A percentile compares a stretch with the other conserved stretches of the same genome.
These are phyloP conservation scores for Parasitella parasitica DNA, from an alignment of 371 early-diverging fungal species.

Conservation along the genomic window DNA sequence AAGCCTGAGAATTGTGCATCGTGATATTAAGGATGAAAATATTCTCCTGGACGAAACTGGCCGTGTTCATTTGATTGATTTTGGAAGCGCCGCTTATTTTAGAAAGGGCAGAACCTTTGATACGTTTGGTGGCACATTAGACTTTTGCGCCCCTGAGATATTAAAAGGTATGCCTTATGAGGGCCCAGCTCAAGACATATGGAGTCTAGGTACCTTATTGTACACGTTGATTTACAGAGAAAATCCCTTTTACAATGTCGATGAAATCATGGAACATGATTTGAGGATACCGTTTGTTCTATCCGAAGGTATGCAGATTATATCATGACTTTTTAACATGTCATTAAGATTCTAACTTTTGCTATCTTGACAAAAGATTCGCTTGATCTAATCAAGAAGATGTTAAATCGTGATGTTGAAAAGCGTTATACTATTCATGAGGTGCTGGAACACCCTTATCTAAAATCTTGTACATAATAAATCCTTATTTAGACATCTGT, in stretches of 20 bases:
- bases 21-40: constrained; percentile 75
- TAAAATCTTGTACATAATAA: constrained; percentile 20
- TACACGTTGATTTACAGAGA: constrained; percentile 67
- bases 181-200: constrained; percentile 73
- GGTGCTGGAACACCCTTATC: constrained; percentile 48
- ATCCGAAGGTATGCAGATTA: constrained; percentile 12
- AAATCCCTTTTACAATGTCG: constrained; percentile 25
- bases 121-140: constrained; percentile 68
- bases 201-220: constrained; percentile 74
- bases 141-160: constrained; percentile 69
- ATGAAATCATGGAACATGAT: constrained; percentile 20
- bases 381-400: constrained; percentile 52
- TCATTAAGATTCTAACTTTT: background rate
- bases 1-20: constrained; percentile 65
- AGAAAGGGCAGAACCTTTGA: constrained; percentile 56
- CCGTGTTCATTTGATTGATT: constrained; percentile 61
- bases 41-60: constrained; percentile 57
- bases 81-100: constrained; percentile 64
- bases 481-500: background rate
- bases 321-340: background rate
- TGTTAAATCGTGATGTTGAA: constrained; percentile 56
- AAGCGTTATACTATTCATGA: constrained; percentile 53
- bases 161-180: constrained; percentile 61
- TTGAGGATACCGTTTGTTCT: constrained; percentile 20
- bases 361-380: too few relatives aligned